Evolutionary conservation across 208 protist species (phyloP).

Genomic region (Leishmania gerbilli): DNA sequence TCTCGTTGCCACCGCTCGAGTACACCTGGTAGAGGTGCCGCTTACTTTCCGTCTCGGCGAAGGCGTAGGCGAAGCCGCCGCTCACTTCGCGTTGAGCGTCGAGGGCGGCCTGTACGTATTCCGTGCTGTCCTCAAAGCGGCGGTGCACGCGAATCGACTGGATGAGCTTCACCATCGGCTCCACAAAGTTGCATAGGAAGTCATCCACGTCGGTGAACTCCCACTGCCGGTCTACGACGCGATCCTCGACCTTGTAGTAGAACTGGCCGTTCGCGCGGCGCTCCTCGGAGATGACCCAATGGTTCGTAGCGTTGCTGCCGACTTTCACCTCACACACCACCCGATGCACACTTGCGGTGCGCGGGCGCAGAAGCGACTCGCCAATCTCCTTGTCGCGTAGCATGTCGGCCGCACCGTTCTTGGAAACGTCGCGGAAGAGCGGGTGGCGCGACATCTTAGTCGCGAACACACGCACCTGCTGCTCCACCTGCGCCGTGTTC

Average conservation of each 20-base stretch:
- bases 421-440: slow-evolving; percentile 70
- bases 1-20: slow-evolving; percentile 44
- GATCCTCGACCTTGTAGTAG: slow-evolving; percentile 73
- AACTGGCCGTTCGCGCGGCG: slow-evolving; percentile 63
- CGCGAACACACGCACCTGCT: slow-evolving; percentile 60
- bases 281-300: slow-evolving; percentile 77
- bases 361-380: slow-evolving; percentile 75
- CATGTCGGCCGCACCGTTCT: slow-evolving; percentile 44
- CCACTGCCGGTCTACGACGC: slow-evolving; percentile 35
- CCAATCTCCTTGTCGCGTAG: slow-evolving; percentile 84
- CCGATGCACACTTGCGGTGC: slow-evolving; percentile 34
- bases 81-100: slow-evolving; percentile 48
- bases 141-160: slow-evolving; percentile 58
- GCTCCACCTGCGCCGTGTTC: slow-evolving; percentile 52
- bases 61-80: slow-evolving; percentile 68
- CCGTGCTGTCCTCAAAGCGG: slow-evolving; percentile 57
- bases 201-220: slow-evolving; percentile 85
- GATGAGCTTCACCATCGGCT: slow-evolving; percentile 60
- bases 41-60: slow-evolving; percentile 59
- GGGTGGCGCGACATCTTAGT: slow-evolving; percentile 83
- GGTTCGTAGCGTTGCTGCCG: slow-evolving; percentile 53
- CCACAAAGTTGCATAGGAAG: slow-evolving; percentile 69
- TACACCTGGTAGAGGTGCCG: slow-evolving; percentile 68
- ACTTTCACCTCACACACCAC: slow-evolving; percentile 82
- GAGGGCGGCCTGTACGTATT: slow-evolving; percentile 59